These are phyloP conservation scores for Acephala macrosclerotiorum DNA, from an alignment of 2,329 filamentous ascomycete species.

Conservation along the genomic window DNA sequence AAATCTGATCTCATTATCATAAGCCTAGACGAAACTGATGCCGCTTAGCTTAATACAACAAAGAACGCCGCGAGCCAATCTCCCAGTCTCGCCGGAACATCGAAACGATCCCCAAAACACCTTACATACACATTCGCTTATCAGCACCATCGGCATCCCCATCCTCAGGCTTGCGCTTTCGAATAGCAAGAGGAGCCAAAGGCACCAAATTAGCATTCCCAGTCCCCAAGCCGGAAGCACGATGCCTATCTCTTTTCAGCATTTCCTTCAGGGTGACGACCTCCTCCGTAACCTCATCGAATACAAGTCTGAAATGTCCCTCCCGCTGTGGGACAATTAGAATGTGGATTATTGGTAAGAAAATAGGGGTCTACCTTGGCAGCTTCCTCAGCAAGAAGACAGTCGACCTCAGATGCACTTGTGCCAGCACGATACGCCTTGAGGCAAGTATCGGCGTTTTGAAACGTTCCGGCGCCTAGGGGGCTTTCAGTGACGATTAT, in stretches of 20 bases:
- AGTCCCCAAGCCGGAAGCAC: not conserved
- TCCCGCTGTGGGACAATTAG: conserved; percentile 11
- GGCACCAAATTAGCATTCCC: not conserved
- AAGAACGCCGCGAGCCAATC: not conserved
- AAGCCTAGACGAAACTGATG: not conserved
- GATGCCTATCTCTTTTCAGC: conserved; percentile 43
- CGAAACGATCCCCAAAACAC: not conserved
- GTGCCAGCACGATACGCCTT: conserved; percentile 20
- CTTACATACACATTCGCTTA: conserved; percentile 1
- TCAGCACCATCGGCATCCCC: not conserved
- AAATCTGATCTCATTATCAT: not conserved
- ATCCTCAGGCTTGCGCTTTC: conserved; percentile 6
- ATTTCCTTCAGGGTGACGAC: conserved; percentile 66
- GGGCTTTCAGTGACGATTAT: not conserved
- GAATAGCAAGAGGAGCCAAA: not conserved
- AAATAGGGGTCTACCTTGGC: conserved; percentile 27
- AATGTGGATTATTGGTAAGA: not conserved
- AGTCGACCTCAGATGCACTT: conserved; percentile 25
- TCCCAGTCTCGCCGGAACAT: conserved; percentile 39
- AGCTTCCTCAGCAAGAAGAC: conserved; percentile 28
- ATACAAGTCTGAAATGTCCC: conserved; percentile 38
- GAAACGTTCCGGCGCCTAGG: not conserved
- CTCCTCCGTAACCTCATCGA: conserved; percentile 66
- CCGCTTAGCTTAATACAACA: not conserved
- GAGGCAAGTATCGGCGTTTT: conserved; percentile 18